Conservation (phyloP, 768 basidiomycete species). For the Chalciporus piperatus region DNA sequence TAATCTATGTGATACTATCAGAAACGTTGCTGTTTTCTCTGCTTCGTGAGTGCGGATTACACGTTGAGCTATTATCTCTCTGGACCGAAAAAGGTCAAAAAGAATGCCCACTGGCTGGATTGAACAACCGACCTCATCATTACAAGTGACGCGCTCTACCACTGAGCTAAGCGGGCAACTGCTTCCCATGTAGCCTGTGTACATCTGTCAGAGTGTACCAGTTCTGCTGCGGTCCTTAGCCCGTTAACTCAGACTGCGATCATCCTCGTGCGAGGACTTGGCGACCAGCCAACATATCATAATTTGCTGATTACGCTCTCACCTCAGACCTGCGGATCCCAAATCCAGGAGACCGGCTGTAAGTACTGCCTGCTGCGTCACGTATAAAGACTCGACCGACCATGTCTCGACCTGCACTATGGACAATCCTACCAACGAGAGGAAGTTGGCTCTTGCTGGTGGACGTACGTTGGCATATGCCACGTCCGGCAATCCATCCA, state of each 20-base stretch:
- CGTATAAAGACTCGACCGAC: too few relatives aligned
- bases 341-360: too few relatives aligned
- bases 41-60: too few relatives aligned
- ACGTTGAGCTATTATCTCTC: too few relatives aligned
- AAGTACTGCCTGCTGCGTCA: too few relatives aligned
- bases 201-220: too few relatives aligned
- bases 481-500: conserved; percentile 49
- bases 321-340: conserved; percentile 1
- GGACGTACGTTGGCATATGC: conserved; percentile 54
- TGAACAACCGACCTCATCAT: conserved; percentile 47
- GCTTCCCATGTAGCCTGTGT: rapidly evolving
- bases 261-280: too few relatives aligned
- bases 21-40: too few relatives aligned
- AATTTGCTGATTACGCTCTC: neutral
- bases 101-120: conserved; percentile 41
- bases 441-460: conserved; percentile 24
- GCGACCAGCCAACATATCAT: neutral
- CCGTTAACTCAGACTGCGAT: too few relatives aligned
- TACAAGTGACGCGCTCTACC: conserved; percentile 46
- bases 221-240: too few relatives aligned
- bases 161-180: conserved; percentile 42
- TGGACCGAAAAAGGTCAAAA: neutral
- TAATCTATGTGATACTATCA: too few relatives aligned
- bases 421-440: conserved; percentile 9
- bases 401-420: neutral